Evolutionary conservation across 495 filamentous ascomycete species (phyloP).

Genomic region (Talaromyces thailandensis): DNA sequence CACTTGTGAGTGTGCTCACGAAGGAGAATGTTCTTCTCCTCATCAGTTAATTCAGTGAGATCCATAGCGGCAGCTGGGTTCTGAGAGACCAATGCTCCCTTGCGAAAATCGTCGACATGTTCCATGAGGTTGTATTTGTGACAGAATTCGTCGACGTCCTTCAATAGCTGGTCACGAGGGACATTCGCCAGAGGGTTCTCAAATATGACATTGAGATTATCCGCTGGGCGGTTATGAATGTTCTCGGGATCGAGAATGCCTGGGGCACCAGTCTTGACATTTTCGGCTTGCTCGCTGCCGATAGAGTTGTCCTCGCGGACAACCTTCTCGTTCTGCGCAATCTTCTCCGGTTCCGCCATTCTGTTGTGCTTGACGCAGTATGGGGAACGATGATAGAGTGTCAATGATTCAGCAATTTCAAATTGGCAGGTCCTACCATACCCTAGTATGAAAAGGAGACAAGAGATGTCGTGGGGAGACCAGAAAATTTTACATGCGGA

Average conservation of each 20-base stretch:
- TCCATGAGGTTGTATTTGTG: conserved; percentile 31
- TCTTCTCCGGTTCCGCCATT: conserved; percentile 2
- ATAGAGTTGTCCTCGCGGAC: conserved; percentile 1
- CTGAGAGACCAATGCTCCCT: conserved; percentile 47
- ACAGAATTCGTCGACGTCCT: conserved; percentile 44
- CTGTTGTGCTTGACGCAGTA: not conserved
- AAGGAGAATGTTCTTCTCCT: conserved; percentile 32
- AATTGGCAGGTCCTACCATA: not conserved
- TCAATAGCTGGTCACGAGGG: conserved; percentile 34
- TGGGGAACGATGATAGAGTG: not conserved
- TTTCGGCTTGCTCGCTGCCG: not conserved
- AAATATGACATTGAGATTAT: conserved; percentile 25
- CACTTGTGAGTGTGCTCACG: conserved; percentile 47
- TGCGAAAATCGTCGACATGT: conserved; percentile 33
- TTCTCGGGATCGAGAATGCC: conserved; percentile 10
- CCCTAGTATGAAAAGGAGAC: not conserved
- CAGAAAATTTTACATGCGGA: not conserved
- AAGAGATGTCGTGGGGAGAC: not conserved
- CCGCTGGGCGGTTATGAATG: conserved; percentile 13
- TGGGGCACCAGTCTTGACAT: conserved; percentile 2
- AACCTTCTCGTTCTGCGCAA: not conserved
- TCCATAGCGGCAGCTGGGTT: conserved; percentile 28
- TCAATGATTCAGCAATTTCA: not conserved
- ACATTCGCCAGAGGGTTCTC: conserved; percentile 45
- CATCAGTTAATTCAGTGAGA: conserved; percentile 34